A percentile compares a stretch with the other conserved stretches of the same genome.
Evolutionary conservation across 2,329 filamentous ascomycete genomes (phyloP).

Genomic region (Xylariaceae sp.): DNA sequence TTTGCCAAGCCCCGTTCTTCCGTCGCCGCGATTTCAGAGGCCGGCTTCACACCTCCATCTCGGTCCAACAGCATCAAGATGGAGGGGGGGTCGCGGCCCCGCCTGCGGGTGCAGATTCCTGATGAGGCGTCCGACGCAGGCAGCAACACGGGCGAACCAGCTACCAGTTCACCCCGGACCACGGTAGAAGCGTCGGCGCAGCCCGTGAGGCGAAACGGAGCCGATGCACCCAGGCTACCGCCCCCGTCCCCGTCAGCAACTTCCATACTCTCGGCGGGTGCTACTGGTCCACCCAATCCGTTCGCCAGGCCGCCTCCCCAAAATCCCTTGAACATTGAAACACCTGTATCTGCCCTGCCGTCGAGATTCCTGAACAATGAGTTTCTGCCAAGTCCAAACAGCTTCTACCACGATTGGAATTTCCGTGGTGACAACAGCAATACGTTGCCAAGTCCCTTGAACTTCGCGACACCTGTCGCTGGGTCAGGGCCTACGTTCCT

Average conservation of each 20-base stretch:
- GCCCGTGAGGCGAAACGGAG: slow-evolving; percentile 40
- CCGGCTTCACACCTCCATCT: slow-evolving; percentile 62
- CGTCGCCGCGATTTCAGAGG: slow-evolving; percentile 60
- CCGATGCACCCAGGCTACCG: slow-evolving; percentile 64
- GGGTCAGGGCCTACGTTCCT: slow-evolving; percentile 59
- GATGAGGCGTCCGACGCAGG: slow-evolving; percentile 78
- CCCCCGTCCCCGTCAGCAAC: slow-evolving; percentile 88
- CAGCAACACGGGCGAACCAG: slow-evolving; percentile 66
- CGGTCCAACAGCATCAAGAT: slow-evolving; percentile 71
- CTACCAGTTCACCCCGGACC: slow-evolving; percentile 50
- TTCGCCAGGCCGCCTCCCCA: slow-evolving; percentile 85
- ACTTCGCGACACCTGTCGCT: slow-evolving; percentile 77
- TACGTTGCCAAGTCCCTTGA: slow-evolving; percentile 85
- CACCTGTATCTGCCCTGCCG: slow-evolving; percentile 89
- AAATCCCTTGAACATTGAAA: slow-evolving; percentile 61
- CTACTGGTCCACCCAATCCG: slow-evolving; percentile 87
- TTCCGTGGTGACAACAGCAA: slow-evolving; percentile 68
- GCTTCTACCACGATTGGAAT: slow-evolving; percentile 89
- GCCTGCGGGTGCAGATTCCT: slow-evolving; percentile 90
- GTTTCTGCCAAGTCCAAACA: slow-evolving; percentile 82
- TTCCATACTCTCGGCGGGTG: slow-evolving; percentile 81
- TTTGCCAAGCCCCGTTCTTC: slow-evolving; percentile 46
- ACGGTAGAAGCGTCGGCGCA: slow-evolving; percentile 55
- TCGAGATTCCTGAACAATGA: slow-evolving; percentile 86
- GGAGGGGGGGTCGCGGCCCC: slow-evolving; percentile 61